phyloP scores from a whole-genome alignment of 768 basidiomycete genomes.

The Filobasidium wieringae region DNA sequence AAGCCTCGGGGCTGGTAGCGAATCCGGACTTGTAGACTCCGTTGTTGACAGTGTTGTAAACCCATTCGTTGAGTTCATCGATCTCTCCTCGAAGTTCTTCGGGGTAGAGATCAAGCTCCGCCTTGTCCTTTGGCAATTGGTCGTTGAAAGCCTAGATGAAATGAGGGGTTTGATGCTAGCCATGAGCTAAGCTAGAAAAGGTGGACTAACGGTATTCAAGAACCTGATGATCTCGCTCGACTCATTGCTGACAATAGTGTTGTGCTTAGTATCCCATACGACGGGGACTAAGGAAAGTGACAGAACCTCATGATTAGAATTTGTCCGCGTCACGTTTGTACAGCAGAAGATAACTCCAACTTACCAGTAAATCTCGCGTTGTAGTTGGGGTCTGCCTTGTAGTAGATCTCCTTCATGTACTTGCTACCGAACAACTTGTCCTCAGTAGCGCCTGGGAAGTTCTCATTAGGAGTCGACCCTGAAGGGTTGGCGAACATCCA shows the following conservation, averaged over 20 bases:
- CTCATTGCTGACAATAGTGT: constrained; percentile 91
- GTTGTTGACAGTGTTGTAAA: constrained; percentile 38
- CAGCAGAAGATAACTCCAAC: no score
- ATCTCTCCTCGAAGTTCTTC: constrained; percentile 59
- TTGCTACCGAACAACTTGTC: constrained; percentile 61
- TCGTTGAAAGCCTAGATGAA: constrained; percentile 53
- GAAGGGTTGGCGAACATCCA: constrained; percentile 75
- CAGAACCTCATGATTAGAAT: no score
- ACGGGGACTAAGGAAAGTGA: constrained; percentile 44
- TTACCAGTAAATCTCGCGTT: constrained; percentile 42
- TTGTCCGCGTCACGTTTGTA: constrained; percentile 46
- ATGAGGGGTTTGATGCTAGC: background rate
- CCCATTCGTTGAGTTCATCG: constrained; percentile 64
- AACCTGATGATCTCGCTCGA: constrained; percentile 81
- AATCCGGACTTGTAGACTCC: constrained; percentile 77
- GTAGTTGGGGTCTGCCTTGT: constrained; percentile 61
- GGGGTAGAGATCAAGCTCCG: constrained; percentile 61
- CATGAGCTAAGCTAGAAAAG: background rate
- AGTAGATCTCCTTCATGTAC: constrained; percentile 76
- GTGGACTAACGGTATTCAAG: constrained; percentile 52
- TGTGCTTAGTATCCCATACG: constrained; percentile 80
- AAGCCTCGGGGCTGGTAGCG: constrained; percentile 66
- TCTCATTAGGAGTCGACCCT: background rate
- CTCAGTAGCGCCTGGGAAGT: constrained; percentile 53
- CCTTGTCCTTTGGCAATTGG: constrained; percentile 52